These are phyloP conservation scores for Furcasterigmium furcatum DNA, from an alignment of 2,329 filamentous ascomycete species.

Conservation along the genomic window DNA sequence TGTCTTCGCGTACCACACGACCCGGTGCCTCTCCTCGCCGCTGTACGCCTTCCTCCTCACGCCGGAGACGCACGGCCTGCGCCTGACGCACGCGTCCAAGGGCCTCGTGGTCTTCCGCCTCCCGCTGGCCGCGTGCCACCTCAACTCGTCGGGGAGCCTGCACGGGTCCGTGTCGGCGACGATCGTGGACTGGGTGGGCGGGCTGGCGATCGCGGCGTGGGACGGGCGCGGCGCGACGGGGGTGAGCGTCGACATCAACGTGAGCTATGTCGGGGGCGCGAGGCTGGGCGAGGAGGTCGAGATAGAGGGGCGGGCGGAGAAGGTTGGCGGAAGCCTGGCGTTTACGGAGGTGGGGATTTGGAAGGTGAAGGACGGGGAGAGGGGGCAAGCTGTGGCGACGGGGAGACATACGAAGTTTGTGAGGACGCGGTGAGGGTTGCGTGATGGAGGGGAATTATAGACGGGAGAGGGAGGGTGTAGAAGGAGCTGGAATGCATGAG, in stretches of 20 bases:
- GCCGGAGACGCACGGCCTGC: conserved; percentile 7
- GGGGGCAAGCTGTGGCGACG: conserved; percentile 8
- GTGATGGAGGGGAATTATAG: too few species aligned
- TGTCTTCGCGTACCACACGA: conserved; percentile 14
- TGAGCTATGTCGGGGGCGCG: conserved; percentile 65
- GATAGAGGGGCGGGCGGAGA: conserved; percentile 63
- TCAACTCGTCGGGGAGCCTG: conserved; percentile 45
- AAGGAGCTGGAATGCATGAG: too few species aligned
- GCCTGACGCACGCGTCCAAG: conserved; percentile 15
- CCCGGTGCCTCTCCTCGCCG: conserved; percentile 15
- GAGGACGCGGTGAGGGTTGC: conserved; percentile 4
- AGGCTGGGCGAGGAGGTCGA: conserved; percentile 63
- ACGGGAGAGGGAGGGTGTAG: too few species aligned
- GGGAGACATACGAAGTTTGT: conserved; percentile 15
- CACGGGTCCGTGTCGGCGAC: conserved; percentile 72
- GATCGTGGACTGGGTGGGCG: conserved; percentile 71
- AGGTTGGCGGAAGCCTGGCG: conserved; percentile 63
- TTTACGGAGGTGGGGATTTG: conserved; percentile 35
- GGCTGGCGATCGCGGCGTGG: conserved; percentile 66
- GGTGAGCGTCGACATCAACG: conserved; percentile 72
- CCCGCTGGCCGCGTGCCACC: conserved; percentile 12
- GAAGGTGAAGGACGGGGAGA: conserved; percentile 10
- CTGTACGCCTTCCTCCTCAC: conserved; percentile 17
- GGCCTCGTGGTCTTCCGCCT: conserved; percentile 15
- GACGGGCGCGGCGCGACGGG: conserved; percentile 61